Conservation (phyloP, 2,329 filamentous ascomycete genomes). For the Fusarium concolor region DNA sequence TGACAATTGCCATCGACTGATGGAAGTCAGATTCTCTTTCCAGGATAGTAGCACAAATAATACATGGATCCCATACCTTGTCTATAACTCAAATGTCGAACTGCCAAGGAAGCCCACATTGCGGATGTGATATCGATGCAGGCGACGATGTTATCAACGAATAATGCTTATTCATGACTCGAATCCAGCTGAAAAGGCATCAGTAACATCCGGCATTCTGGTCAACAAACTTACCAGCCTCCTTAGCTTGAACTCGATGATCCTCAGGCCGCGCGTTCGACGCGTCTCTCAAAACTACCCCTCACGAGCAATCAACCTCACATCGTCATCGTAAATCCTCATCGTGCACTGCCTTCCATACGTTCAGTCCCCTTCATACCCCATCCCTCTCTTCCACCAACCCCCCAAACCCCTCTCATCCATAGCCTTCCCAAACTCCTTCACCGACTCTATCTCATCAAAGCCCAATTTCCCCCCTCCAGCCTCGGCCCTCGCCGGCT, state of each 20-base stretch:
- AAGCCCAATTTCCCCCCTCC: slow-evolving; percentile 48
- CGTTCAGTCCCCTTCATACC: slow-evolving; percentile 52
- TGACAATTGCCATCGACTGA: too few relatives aligned
- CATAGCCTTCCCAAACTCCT: slow-evolving; percentile 73
- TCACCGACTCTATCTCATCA: slow-evolving; percentile 70
- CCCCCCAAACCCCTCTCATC: slow-evolving; percentile 65
- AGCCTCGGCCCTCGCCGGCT: slow-evolving; percentile 28
- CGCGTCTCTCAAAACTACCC: slow-evolving; percentile 1
- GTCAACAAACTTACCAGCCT: not conserved
- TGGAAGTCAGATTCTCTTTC: not conserved
- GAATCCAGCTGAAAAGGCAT: not conserved
- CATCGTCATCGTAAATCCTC: not conserved
- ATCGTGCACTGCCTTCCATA: not conserved
- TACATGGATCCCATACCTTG: not conserved
- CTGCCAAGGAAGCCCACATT: not conserved
- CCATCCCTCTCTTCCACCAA: slow-evolving; percentile 79
- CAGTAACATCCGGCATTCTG: not conserved
- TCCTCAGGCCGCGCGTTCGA: slow-evolving; percentile 26
- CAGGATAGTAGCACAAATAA: not conserved
- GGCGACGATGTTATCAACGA: not conserved
- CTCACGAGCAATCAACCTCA: not conserved
- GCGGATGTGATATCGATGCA: too few relatives aligned
- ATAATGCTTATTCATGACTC: too few relatives aligned
- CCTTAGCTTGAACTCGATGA: not conserved
- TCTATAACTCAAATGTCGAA: not conserved